Conservation (phyloP, 352 stramenopile genomes). For the Pythium insidiosum region DNA sequence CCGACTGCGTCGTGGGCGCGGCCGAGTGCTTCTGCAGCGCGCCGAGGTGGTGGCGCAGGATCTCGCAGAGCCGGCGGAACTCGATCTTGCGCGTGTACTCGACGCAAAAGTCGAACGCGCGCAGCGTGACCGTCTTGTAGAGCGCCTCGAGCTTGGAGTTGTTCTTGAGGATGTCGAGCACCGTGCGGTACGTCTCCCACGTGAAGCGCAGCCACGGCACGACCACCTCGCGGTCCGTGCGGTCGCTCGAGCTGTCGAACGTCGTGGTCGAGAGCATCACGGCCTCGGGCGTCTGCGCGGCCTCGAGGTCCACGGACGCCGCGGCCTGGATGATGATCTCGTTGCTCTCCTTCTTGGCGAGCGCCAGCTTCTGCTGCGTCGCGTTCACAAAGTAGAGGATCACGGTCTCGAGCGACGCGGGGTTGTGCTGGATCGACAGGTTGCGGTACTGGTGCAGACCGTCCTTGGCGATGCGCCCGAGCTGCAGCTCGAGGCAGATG, state of each 20-base stretch:
- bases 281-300: slow-evolving; percentile 91
- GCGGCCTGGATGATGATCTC: slow-evolving; percentile 76
- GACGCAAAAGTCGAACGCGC: slow-evolving; percentile 80
- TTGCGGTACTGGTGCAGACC: slow-evolving; percentile 98
- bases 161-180: slow-evolving; percentile 96
- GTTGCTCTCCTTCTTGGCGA: slow-evolving; percentile 81
- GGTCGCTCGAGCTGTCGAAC: slow-evolving; percentile 91
- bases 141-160: slow-evolving; percentile 90
- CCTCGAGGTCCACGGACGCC: slow-evolving; percentile 86
- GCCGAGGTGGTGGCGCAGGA: slow-evolving; percentile 94
- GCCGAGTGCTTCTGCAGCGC: slow-evolving; percentile 91
- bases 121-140: slow-evolving; percentile 71
- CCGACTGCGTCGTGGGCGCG: slow-evolving; percentile 61
- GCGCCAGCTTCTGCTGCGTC: slow-evolving; percentile 83
- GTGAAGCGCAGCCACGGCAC: slow-evolving; percentile 93
- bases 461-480: slow-evolving; percentile 94
- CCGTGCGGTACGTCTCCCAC: slow-evolving; percentile 97
- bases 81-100: slow-evolving; percentile 91
- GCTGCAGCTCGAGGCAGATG: slow-evolving; percentile 94
- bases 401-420: slow-evolving; percentile 92
- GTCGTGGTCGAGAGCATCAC: slow-evolving; percentile 97
- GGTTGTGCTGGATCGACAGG: slow-evolving; percentile 91
- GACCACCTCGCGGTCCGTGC: slow-evolving; percentile 92
- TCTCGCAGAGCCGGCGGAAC: slow-evolving; percentile 96
- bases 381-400: slow-evolving; percentile 90